phyloP scores from a whole-genome alignment of 2,329 filamentous ascomycete genomes.

The Colletotrichum endophyticum region DNA sequence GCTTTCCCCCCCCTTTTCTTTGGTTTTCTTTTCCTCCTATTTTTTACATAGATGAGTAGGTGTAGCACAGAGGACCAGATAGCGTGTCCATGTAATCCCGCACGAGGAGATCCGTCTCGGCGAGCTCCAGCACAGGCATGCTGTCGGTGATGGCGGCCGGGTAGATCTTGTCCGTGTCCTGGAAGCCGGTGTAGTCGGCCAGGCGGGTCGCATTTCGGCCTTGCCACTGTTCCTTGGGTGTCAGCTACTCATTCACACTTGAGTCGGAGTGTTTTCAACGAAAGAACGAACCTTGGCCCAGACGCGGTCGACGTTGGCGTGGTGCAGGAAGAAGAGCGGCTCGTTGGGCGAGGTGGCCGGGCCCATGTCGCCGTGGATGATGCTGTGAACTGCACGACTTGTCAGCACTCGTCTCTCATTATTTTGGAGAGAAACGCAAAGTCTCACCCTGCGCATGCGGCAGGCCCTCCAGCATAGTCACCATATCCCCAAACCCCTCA shows the following conservation, averaged over 20 bases:
- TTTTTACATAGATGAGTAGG: constrained; percentile 4
- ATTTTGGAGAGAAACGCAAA: too few relatives aligned
- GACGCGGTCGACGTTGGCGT: constrained; percentile 30
- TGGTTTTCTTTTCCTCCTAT: too few relatives aligned
- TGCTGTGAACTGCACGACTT: neutral
- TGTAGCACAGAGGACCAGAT: constrained; percentile 22
- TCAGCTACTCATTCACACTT: neutral
- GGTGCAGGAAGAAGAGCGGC: constrained; percentile 32
- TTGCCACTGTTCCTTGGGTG: constrained; percentile 19
- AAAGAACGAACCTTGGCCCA: constrained; percentile 22
- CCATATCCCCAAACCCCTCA: constrained; percentile 17
- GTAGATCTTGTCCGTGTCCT: neutral
- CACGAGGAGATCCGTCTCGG: constrained; percentile 14
- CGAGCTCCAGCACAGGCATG: constrained; percentile 21
- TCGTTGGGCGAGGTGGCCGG: constrained; percentile 31
- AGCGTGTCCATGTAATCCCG: constrained; percentile 23
- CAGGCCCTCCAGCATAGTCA: constrained; percentile 20
- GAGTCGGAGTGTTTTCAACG: fast-evolving
- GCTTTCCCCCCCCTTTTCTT: too few relatives aligned
- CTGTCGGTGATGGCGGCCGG: constrained; percentile 8
- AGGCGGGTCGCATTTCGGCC: constrained; percentile 21
- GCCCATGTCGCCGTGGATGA: constrained; percentile 28
- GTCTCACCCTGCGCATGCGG: constrained; percentile 22
- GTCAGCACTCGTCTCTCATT: too few relatives aligned
- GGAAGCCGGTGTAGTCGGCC: constrained; percentile 22